Base-by-base conservation (phyloP, 2,329 filamentous ascomycete genomes). In the Chrysoporthe cubensis region DNA sequence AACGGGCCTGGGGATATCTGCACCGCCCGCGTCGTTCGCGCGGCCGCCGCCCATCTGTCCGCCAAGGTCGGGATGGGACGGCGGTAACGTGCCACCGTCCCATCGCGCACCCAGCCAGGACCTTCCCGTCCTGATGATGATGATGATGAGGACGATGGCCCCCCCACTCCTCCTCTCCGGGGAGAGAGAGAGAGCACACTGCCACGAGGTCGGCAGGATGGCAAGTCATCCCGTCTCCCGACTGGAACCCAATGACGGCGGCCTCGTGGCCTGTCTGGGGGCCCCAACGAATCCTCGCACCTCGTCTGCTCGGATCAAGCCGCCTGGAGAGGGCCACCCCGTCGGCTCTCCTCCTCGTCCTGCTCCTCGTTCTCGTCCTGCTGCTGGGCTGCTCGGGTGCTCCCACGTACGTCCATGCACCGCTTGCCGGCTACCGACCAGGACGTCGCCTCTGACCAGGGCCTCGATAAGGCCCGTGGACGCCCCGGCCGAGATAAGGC, bases 81-180 rank as follows among this genome's bases (percentile, higher is more conserved):
- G 58, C 56, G 44, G 44, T 58, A 66, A 50, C 65, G 60, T 63
- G 67, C 42, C 21, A 58, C 56, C 16, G 44, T 52, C 44, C 26
- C 60, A 64, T 56, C 16, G 40, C 37, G 26, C 26, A 40, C 16
- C 26, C 26, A 26, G 26, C 26, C 14, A 37, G 26, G 64, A 68
- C 59, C 59, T 60, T 66, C 63, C 63, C 52, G 21, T 46, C 46
- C 34, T 56, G 63, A 62, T 14, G 52, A 32, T 46, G 18, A 37
- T 16, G 11, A n/a, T 26, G 32, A 46, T 32, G 50, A 4, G 13
- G 18, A n/a, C 13, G 44, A 14, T 13, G 18, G 8, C 8, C 44
- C 44, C 2, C 26, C 26, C 26, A 26, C 26, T 26, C 26, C 26
- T 26, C 26, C 26, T 26, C 26, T 2, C 26, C 26, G 26, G 26